Percentiles rank a stretch among this genome's conserved stretches.
Evolutionary conservation across 495 filamentous ascomycete genomes (phyloP).

Genomic region (Podospora didyma): DNA sequence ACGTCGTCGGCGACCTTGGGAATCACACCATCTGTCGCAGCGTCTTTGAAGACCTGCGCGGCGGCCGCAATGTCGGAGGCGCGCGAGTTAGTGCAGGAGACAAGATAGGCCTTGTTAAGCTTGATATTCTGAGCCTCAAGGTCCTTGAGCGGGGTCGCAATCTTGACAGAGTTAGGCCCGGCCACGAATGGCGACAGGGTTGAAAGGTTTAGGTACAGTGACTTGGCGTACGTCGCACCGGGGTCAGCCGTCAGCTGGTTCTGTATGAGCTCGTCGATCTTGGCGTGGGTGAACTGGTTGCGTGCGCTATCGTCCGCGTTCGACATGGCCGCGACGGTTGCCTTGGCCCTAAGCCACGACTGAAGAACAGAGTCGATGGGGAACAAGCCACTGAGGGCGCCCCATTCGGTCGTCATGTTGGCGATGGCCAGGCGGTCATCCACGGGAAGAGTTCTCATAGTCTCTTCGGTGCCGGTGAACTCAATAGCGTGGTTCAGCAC

Average conservation of each 20-base stretch:
- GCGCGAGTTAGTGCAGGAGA: conserved; percentile 88
- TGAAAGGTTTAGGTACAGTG: conserved; percentile 71
- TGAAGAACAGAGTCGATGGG: conserved; percentile 73
- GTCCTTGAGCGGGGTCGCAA: conserved; percentile 73
- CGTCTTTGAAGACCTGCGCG: conserved; percentile 81
- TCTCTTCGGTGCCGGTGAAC: conserved; percentile 76
- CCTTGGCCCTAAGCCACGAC: conserved; percentile 75
- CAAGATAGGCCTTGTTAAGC: conserved; percentile 82
- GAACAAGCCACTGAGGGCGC: conserved; percentile 71
- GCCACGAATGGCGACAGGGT: conserved; percentile 83
- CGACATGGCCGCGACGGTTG: conserved; percentile 58
- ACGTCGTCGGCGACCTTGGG: conserved; percentile 78
- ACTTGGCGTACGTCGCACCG: conserved; percentile 78
- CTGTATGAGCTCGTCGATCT: conserved; percentile 67
- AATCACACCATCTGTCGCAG: conserved; percentile 52
- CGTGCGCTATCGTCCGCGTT: conserved; percentile 35
- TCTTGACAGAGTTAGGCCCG: conserved; percentile 89
- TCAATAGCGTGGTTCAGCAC: conserved; percentile 93
- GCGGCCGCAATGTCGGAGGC: conserved; percentile 80
- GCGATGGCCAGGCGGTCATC: conserved; percentile 80
- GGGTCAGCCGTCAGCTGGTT: conserved; percentile 68
- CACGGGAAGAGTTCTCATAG: conserved; percentile 68
- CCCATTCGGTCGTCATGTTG: conserved; percentile 98
- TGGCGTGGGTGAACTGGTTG: conserved; percentile 56
- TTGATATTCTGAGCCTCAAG: conserved; percentile 68